A percentile compares a stretch with the other conserved stretches of the same genome.
Evolutionary conservation across 1,284 basidiomycete genomes (phyloP).

Genomic region (Taiwanofungus camphoratus): DNA sequence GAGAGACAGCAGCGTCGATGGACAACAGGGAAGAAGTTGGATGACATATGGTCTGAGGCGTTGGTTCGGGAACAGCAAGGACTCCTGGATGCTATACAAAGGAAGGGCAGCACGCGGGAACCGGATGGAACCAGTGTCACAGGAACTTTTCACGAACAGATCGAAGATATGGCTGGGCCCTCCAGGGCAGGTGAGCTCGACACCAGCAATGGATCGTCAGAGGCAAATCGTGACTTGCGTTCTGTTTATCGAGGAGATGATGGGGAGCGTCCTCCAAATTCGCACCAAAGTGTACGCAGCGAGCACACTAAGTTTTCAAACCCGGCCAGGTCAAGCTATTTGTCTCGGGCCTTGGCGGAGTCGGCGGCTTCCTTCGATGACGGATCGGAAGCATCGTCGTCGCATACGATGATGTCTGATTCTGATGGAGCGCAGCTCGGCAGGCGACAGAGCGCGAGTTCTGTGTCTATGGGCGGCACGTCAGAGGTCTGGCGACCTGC

Average conservation of each 20-base stretch:
- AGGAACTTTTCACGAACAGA: conserved; percentile 8
- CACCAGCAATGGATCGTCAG: neutral
- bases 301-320: no score
- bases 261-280: neutral
- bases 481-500: conserved; percentile 17
- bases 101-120: conserved; percentile 12
- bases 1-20: conserved; percentile 26
- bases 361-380: neutral
- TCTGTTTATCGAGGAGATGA: neutral
- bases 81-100: conserved; percentile 27
- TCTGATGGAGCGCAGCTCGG: conserved; percentile 6
- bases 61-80: conserved; percentile 27
- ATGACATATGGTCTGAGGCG: conserved; percentile 14
- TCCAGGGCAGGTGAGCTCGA: conserved; percentile 1
- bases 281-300: no score
- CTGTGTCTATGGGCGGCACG: conserved; percentile 19
- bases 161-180: conserved; percentile 8
- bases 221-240: neutral
- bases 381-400: neutral
- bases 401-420: conserved; percentile 1
- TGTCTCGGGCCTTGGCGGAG: no score
- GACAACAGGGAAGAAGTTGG: conserved; percentile 17
- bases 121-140: conserved; percentile 10
- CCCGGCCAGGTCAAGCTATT: no score
- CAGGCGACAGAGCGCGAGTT: conserved; percentile 18